phyloP scores from a whole-genome alignment of 2,329 filamentous ascomycete species.

The Chlorencoelia australis region DNA sequence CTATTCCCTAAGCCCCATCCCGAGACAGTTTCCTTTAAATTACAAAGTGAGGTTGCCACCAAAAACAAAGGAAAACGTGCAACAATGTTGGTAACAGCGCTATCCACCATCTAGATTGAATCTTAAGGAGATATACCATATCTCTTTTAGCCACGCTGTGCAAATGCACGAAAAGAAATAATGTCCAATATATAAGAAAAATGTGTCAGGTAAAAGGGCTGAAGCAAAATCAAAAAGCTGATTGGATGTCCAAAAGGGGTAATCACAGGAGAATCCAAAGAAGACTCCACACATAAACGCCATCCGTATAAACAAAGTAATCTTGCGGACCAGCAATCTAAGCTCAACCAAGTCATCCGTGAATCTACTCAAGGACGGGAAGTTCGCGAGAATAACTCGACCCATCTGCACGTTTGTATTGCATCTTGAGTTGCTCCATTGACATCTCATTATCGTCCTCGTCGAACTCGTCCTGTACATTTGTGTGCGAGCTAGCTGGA shows the following conservation, averaged over 20 bases:
- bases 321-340: too few species aligned
- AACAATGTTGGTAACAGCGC: neutral
- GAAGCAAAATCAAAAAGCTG: too few species aligned
- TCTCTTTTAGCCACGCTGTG: conserved; percentile 1
- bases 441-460: conserved; percentile 8
- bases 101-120: conserved; percentile 3
- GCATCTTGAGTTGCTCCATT: conserved; percentile 7
- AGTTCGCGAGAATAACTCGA: conserved; percentile 30
- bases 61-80: neutral
- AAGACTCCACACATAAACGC: too few species aligned
- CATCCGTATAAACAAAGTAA: conserved; percentile 1
- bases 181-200: too few species aligned
- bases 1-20: neutral
- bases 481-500: conserved; percentile 25
- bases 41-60: conserved; percentile 3
- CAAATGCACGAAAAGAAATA: neutral
- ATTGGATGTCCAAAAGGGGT: too few species aligned
- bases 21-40: conserved; percentile 3
- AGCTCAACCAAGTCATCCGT: too few species aligned
- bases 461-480: conserved; percentile 12
- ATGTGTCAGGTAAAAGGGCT: too few species aligned
- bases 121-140: conserved; percentile 8
- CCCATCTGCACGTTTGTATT: conserved; percentile 27
- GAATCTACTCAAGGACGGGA: conserved; percentile 24
- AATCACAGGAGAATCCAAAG: too few species aligned